Conservation (phyloP, 768 basidiomycete genomes). For the Pulveroboletus sp. region DNA sequence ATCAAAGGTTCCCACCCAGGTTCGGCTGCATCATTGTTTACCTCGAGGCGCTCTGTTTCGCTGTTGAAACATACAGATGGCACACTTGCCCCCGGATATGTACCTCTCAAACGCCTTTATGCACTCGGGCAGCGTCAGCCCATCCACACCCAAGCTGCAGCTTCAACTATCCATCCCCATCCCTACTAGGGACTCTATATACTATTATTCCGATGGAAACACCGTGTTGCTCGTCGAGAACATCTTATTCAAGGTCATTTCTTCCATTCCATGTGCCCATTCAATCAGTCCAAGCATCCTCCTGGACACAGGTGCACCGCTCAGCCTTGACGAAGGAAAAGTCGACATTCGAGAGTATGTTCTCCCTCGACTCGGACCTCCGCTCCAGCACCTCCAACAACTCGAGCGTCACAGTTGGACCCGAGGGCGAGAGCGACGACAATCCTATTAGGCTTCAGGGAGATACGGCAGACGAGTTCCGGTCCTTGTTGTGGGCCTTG, state of each 20-base stretch:
- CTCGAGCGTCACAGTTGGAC: conserved; percentile 28
- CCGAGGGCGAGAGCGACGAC: conserved; percentile 49
- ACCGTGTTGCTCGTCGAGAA: conserved; percentile 43
- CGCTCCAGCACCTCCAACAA: conserved; percentile 22
- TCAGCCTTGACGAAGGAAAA: conserved; percentile 42
- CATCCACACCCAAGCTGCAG: conserved; percentile 33
- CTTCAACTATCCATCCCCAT: conserved; percentile 32
- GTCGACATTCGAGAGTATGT: conserved; percentile 47
- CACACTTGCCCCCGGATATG: conserved; percentile 30
- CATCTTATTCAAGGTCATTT: conserved; percentile 47
- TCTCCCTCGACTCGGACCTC: conserved; percentile 37
- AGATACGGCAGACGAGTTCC: conserved; percentile 47
- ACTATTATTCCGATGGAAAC: conserved; percentile 39
- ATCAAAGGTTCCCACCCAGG: conserved; percentile 17
- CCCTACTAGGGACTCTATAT: conserved; percentile 36
- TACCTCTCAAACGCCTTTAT: conserved; percentile 32
- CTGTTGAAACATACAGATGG: conserved; percentile 21
- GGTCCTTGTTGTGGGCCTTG: conserved; percentile 50
- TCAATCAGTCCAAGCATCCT: conserved; percentile 20
- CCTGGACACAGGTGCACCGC: conserved; percentile 33
- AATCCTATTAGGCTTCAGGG: conserved; percentile 45
- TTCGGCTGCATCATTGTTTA: neutral
- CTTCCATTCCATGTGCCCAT: conserved; percentile 4
- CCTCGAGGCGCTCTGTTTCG: conserved; percentile 7
- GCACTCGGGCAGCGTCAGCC: conserved; percentile 31